These are phyloP conservation scores for Paxillus involutus DNA, from an alignment of 768 basidiomycete genomes.

Conservation along the genomic window DNA sequence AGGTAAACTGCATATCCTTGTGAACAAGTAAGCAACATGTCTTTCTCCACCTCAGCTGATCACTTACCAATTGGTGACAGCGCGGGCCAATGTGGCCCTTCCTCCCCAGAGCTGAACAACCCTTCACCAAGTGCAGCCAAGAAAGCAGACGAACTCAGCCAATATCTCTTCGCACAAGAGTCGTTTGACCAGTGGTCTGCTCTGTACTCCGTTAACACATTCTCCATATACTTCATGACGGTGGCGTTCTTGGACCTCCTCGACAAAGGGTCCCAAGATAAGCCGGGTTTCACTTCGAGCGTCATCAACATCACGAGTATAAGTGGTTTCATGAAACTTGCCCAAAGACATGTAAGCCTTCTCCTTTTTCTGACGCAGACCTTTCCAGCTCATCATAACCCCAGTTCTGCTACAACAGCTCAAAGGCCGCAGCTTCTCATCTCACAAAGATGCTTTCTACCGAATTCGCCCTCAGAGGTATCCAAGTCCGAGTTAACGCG, in stretches of 20 bases:
- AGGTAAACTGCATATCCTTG: constrained; percentile 73
- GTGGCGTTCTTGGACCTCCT: constrained; percentile 76
- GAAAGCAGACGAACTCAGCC: constrained; percentile 63
- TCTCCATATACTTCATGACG: constrained; percentile 77
- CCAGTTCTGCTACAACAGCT: constrained; percentile 81
- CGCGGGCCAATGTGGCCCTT: constrained; percentile 73
- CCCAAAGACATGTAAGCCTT: constrained; percentile 68
- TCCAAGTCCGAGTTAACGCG: constrained; percentile 71
- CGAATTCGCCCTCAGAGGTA: constrained; percentile 66
- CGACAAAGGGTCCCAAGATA: constrained; percentile 66
- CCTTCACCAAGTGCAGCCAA: constrained; percentile 57
- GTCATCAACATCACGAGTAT: constrained; percentile 81
- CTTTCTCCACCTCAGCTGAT: not conserved
- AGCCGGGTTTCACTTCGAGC: constrained; percentile 54
- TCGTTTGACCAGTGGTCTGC: constrained; percentile 61
- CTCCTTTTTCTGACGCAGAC: not conserved
- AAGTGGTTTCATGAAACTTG: constrained; percentile 67
- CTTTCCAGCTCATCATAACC: not conserved
- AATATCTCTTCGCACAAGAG: constrained; percentile 69
- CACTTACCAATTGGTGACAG: constrained; percentile 34
- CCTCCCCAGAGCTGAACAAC: constrained; percentile 56
- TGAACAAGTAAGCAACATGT: constrained; percentile 66
- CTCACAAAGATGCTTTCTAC: constrained; percentile 77
- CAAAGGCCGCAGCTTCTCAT: constrained; percentile 76
- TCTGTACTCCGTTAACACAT: constrained; percentile 66